These are phyloP conservation scores for Lasiodiplodia sp. DNA, from an alignment of 2,329 filamentous ascomycete genomes.

Conservation along the genomic window DNA sequence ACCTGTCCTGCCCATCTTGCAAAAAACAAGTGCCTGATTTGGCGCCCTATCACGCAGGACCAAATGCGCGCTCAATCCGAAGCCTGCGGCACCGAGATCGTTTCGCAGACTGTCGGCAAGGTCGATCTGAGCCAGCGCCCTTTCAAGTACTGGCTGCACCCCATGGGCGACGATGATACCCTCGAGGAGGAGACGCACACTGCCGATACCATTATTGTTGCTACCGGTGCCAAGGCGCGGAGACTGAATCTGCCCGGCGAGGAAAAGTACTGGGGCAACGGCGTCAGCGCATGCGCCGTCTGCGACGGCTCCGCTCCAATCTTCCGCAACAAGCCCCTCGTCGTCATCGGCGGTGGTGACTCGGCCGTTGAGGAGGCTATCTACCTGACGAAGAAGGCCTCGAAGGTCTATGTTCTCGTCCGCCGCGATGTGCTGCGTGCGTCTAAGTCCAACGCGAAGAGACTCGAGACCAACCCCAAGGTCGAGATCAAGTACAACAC, in stretches of 20 bases:
- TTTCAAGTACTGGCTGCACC: conserved; percentile 81
- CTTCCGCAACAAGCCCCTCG: conserved; percentile 94
- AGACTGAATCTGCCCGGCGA: conserved; percentile 85
- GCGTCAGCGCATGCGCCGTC: conserved; percentile 94
- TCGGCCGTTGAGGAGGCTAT: conserved; percentile 96
- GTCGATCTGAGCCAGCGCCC: conserved; percentile 84
- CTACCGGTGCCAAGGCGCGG: conserved; percentile 91
- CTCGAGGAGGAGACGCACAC: conserved; percentile 77
- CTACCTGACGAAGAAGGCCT: conserved; percentile 97
- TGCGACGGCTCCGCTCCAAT: conserved; percentile 97
- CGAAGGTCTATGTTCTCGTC: conserved; percentile 92
- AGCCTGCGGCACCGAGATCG: conserved; percentile 90
- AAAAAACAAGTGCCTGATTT: conserved; percentile 30
- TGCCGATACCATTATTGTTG: conserved; percentile 90
- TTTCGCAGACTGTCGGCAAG: conserved; percentile 89
- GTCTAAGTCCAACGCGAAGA: conserved; percentile 88
- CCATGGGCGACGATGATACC: conserved; percentile 80
- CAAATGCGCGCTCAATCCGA: conserved; percentile 91
- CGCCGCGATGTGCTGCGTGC: conserved; percentile 86
- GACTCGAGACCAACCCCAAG: conserved; percentile 84
- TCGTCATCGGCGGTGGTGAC: conserved; percentile 96
- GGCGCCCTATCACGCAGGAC: conserved; percentile 60
- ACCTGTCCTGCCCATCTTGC: not conserved
- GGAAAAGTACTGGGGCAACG: conserved; percentile 96
- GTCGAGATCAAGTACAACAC: conserved; percentile 89